A percentile compares a stretch with the other conserved stretches of the same genome.
These are phyloP conservation scores for Singerocomus inundabilis DNA, from an alignment of 1,284 basidiomycete genomes.

Conservation along the genomic window DNA sequence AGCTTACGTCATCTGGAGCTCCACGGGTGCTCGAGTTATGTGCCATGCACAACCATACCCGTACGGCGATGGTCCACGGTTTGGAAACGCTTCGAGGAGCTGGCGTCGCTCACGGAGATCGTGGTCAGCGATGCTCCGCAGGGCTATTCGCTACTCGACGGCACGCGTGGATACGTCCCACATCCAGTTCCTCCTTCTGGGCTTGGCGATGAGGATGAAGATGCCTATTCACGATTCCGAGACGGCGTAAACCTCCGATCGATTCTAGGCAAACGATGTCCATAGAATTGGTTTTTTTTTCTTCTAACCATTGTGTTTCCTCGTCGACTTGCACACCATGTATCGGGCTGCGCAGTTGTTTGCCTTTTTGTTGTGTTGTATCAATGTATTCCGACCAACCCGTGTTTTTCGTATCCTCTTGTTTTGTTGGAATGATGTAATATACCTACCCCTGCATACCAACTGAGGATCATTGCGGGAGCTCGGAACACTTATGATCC, in stretches of 20 bases:
- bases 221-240: slow-evolving; percentile 7
- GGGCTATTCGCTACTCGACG: slow-evolving; percentile 26
- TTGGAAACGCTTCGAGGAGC: slow-evolving; percentile 28
- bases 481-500: too few species aligned
- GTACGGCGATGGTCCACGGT: slow-evolving; percentile 29
- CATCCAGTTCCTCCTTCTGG: slow-evolving; percentile 5
- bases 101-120: slow-evolving; percentile 22
- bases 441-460: too few species aligned
- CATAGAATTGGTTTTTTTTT: too few species aligned
- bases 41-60: slow-evolving; percentile 6
- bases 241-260: slow-evolving; percentile 16
- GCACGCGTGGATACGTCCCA: slow-evolving; percentile 22
- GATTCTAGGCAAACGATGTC: neutral
- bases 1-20: slow-evolving; percentile 24
- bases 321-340: too few species aligned
- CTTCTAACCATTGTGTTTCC: too few species aligned
- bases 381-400: too few species aligned
- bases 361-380: too few species aligned
- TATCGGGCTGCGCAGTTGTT: too few species aligned
- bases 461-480: too few species aligned
- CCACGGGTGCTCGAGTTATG: slow-evolving; percentile 28
- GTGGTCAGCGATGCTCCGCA: slow-evolving; percentile 13
- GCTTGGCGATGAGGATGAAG: slow-evolving; percentile 13
- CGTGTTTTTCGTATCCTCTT: too few species aligned
- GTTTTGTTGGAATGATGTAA: too few species aligned